phyloP scores from a whole-genome alignment of 2,329 filamentous ascomycete genomes.

The Lasiodiplodia citricola region DNA sequence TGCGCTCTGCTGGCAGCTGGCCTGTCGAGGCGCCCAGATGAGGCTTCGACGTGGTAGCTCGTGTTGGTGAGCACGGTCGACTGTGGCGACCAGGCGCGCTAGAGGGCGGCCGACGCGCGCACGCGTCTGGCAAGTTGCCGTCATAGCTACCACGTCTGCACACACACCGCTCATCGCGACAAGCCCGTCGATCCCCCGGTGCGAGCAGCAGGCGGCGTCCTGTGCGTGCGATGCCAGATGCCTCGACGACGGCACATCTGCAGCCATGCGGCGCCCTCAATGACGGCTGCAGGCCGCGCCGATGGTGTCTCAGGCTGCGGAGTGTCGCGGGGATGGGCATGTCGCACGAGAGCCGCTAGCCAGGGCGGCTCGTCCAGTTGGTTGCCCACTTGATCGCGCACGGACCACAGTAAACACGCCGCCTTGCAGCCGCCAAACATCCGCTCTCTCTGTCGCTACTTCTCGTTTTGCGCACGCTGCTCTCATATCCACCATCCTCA shows the following conservation, averaged over 20 bases:
- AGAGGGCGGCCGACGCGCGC: conserved; percentile 6
- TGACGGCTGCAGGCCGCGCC: conserved; percentile 3
- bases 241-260: not conserved
- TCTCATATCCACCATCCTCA: not conserved
- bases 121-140: not conserved
- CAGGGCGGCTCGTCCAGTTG: not conserved
- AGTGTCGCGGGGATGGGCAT: not conserved
- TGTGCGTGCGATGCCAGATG: conserved; percentile 14
- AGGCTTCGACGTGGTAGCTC: not conserved
- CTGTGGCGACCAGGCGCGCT: not conserved
- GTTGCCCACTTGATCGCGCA: conserved; percentile 20
- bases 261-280: not conserved
- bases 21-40: not conserved
- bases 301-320: not conserved
- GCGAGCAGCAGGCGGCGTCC: conserved; percentile 19
- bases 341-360: conserved; percentile 10
- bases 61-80: not conserved
- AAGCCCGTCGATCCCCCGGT: conserved; percentile 21
- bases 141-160: not conserved
- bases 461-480: not conserved
- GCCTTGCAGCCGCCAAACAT: conserved; percentile 13
- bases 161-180: conserved; percentile 12
- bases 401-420: conserved; percentile 20
- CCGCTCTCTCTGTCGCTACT: conserved; percentile 1
- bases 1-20: not conserved